Base-by-base conservation (phyloP, 768 basidiomycete genomes). In the Mycena belliarum region DNA sequence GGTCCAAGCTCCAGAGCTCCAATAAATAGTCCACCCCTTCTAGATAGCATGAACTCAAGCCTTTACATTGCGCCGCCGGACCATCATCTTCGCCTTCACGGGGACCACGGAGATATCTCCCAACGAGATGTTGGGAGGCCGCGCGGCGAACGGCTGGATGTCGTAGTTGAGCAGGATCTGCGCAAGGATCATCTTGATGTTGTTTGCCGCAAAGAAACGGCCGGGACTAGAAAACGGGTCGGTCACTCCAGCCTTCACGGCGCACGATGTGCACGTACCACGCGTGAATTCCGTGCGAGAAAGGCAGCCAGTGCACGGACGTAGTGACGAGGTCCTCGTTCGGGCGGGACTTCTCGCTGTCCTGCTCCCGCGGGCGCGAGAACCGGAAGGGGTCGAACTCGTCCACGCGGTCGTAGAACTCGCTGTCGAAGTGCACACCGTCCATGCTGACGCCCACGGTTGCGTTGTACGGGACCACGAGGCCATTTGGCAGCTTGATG, bases 151-250 rank as follows among this genome's bases (percentile, higher is more conserved):
- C 3, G 50, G 51, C 46, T 59, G 45, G 32, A 64, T 49, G 26
- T 64, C 63, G 50, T 64, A 64, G 49, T 64, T 55, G 35, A 64
- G 37, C 8, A 64, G 32, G 2, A 64, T 6, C 18, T 64, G 60
- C 11, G 57, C 60, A 18, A 64, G 47, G 24, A 64, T 55, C 20
- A 59, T 33, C 47, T 64, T 64, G 43, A 64, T 51, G 49, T 55
- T 57, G 44, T 58, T 58, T 3, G 60, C 56, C 1, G 60, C 63
- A 20, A 64, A 64, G 52, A 64, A 61, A 12, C 63, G 46, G 6
- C 63, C 63, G 10, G 63, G 57, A 54, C 63, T 64, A 23, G 7
- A 32, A 6, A 24, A 6, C 43, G 6, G 21, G 7, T 44, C 25
- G 12, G 33, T 46, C 35, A 15, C 25, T 24, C 16, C 10, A 47